These are phyloP conservation scores for Paraphaeosphaeria sporulosa DNA, from an alignment of 2,329 filamentous ascomycete species.

Conservation along the genomic window DNA sequence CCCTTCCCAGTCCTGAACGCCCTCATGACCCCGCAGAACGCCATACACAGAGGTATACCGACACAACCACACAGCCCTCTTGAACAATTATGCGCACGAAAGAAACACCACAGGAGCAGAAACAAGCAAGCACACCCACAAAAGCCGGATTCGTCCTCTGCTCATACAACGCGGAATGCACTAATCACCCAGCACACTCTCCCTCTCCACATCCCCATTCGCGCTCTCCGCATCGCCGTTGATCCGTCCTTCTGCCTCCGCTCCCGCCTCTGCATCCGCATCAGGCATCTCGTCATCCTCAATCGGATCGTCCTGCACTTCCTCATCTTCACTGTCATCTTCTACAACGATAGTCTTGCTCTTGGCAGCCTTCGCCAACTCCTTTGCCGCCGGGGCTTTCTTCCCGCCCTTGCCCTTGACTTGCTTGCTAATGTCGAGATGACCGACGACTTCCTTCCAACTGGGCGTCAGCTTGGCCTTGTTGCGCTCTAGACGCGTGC, in stretches of 20 bases:
- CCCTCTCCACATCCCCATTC: slow-evolving; percentile 50
- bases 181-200: slow-evolving; percentile 54
- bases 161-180: background rate
- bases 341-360: slow-evolving; percentile 47
- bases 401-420: slow-evolving; percentile 50
- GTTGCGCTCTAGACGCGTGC: slow-evolving; percentile 78
- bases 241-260: slow-evolving; percentile 43
- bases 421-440: slow-evolving; percentile 69
- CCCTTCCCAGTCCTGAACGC: background rate
- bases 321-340: slow-evolving; percentile 44
- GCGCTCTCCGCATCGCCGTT: slow-evolving; percentile 47
- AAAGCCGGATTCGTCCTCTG: background rate
- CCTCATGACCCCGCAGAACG: background rate
- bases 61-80: background rate
- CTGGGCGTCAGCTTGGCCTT: slow-evolving; percentile 81
- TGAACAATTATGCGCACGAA: slow-evolving; percentile 1
- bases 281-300: slow-evolving; percentile 53
- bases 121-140: background rate
- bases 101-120: slow-evolving; percentile 10
- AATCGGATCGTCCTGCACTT: slow-evolving; percentile 27
- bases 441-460: slow-evolving; percentile 83
- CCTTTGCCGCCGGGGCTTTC: slow-evolving; percentile 32
- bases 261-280: slow-evolving; percentile 26
- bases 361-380: slow-evolving; percentile 51
- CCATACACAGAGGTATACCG: slow-evolving; percentile 8